Base-by-base conservation (phyloP, 2,329 filamentous ascomycete species). In the Mycogone perniciosa region DNA sequence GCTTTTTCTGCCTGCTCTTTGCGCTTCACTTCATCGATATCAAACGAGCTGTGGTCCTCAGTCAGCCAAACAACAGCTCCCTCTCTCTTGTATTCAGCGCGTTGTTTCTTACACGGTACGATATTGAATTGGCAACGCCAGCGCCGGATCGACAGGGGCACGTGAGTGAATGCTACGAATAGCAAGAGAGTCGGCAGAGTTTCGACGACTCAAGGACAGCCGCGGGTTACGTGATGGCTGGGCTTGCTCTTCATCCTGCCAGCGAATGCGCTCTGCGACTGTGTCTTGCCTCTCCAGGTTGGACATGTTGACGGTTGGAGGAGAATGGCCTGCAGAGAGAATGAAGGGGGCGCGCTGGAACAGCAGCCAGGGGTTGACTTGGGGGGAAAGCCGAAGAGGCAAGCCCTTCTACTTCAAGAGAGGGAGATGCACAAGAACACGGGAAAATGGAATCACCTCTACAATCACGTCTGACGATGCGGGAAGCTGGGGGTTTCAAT, bases 11-110 rank as follows among this genome's bases (percentile, higher is more conserved):
- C 64, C 2, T 65, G 62, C 50, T 74, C 67, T 38, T 72, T 71
- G 48, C 72, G 72, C 54, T 76, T 76, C 40, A 74, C 73, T 52
- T 81, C 77, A 10, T 76, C 74, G 58, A 83, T 80, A 46, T 80
- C 72, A 55, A 76, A 80, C 4, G 76, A 77, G n/a, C 74, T 46
- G 20, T 34, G 3, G 6, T 13, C 5, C 20, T 11, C 13, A 31
- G 30, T 44, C 42, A 44, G 42, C 30, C n/a, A 11, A 30, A 42
- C 13, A 42, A 30, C 40, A 20, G 7, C 9, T 70, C 7, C 11
- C 3, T 7, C 9, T 38, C 20, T 20, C 7, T 38, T 38, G 10
- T 31, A 13, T 30, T 26, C n/a, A 42, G n/a, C 40, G 11, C 8
- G 27, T 10, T 34, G 29, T 44, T n/a, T 31, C 71, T 71, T 71